These are phyloP conservation scores for Amniculicola lignicola DNA, from an alignment of 495 filamentous ascomycete species.

Conservation along the genomic window DNA sequence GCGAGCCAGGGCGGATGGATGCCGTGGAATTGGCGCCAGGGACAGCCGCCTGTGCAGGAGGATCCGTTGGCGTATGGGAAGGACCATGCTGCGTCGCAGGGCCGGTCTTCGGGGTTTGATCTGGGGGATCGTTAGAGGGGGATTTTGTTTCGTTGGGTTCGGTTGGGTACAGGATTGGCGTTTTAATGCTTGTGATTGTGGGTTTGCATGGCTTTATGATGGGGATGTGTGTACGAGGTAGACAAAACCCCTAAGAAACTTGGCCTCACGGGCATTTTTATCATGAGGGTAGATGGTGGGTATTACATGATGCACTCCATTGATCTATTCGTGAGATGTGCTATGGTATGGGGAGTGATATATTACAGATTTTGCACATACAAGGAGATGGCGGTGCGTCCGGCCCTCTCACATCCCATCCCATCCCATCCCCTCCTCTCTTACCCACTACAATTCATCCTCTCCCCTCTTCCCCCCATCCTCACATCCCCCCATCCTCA, in stretches of 20 bases:
- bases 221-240: neutral
- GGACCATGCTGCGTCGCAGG: constrained; percentile 5
- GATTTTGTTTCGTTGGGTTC: neutral
- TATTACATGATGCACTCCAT: neutral
- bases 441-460: too few species aligned
- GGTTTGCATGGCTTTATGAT: constrained; percentile 3
- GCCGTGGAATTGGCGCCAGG: constrained; percentile 55
- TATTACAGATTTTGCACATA: too few species aligned
- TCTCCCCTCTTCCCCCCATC: too few species aligned
- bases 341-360: too few species aligned
- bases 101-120: constrained; percentile 26
- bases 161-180: neutral
- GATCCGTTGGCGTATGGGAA: constrained; percentile 28
- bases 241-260: neutral
- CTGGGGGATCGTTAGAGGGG: constrained; percentile 9
- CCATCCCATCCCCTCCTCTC: too few species aligned
- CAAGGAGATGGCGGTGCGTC: too few species aligned
- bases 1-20: constrained; percentile 52
- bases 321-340: neutral
- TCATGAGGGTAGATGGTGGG: neutral
- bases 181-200: neutral
- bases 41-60: constrained; percentile 4
- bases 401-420: too few species aligned
- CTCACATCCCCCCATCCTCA: too few species aligned
- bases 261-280: neutral